These are phyloP conservation scores for Aspergillus panamensis DNA, from an alignment of 495 filamentous ascomycete genomes.

Conservation along the genomic window DNA sequence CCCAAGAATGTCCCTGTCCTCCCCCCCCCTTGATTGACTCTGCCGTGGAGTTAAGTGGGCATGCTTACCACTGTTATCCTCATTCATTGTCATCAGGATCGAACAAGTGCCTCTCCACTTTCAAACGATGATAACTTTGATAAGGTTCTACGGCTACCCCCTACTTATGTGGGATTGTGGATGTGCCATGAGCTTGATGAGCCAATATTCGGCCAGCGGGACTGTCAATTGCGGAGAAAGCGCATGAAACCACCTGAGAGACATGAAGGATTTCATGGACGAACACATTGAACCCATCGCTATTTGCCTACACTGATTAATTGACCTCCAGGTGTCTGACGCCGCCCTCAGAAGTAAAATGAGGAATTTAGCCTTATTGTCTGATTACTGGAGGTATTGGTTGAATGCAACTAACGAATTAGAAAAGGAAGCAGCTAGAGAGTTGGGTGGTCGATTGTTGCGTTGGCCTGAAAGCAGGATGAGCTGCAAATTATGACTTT, in stretches of 20 bases:
- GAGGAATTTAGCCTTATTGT: neutral
- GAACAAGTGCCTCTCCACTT: conserved; percentile 25
- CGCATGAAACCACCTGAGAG: conserved; percentile 20
- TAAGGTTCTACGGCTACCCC: conserved; percentile 30
- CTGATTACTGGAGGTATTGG: conserved; percentile 11
- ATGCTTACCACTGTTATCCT: conserved; percentile 19
- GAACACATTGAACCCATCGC: no score
- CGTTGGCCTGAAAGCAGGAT: neutral
- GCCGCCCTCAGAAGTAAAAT: no score
- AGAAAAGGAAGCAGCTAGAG: conserved; percentile 9
- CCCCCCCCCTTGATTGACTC: conserved; percentile 12
- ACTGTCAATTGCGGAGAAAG: conserved; percentile 29
- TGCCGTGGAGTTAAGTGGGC: conserved; percentile 27
- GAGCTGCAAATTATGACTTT: no score
- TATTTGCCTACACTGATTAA: no score
- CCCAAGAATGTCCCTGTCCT: neutral
- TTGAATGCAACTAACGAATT: conserved; percentile 7
- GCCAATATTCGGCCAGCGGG: conserved; percentile 25
- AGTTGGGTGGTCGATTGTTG: neutral
- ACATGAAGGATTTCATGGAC: conserved; percentile 10
- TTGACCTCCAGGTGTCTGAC: no score
- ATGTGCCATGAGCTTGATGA: conserved; percentile 27
- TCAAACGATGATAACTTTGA: conserved; percentile 22
- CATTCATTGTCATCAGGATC: conserved; percentile 16
- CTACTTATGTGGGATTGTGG: conserved; percentile 28